Conservation (phyloP, 495 filamentous ascomycete species). For the Xylaria grammica region DNA sequence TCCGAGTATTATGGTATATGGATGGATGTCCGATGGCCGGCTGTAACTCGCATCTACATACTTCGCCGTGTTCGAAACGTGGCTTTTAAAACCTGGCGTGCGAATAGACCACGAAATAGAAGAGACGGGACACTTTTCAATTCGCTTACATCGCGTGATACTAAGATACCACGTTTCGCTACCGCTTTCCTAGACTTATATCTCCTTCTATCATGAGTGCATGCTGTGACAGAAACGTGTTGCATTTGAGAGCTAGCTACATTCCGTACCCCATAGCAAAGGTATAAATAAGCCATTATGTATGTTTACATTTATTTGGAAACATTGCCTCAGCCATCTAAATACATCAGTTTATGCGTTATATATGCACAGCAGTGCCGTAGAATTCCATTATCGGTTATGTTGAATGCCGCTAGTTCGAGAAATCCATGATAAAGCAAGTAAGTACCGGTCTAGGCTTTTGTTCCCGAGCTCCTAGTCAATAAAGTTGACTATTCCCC, state of each 20-base stretch:
- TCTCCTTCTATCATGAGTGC: too few relatives aligned
- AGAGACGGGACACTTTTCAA: neutral
- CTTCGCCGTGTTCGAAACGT: too few relatives aligned
- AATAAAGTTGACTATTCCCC: constrained; percentile 58
- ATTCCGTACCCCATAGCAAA: too few relatives aligned
- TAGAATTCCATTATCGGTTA: neutral
- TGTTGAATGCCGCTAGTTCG: neutral
- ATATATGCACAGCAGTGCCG: neutral
- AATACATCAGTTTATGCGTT: neutral
- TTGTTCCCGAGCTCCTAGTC: constrained; percentile 12
- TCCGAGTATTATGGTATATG: too few relatives aligned
- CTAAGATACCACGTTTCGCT: neutral
- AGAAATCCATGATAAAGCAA: neutral
- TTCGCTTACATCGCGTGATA: neutral
- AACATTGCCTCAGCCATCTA: neutral
- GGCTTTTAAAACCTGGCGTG: neutral
- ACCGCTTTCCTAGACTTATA: too few relatives aligned
- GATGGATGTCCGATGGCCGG: too few relatives aligned
- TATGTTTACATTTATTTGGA: neutral
- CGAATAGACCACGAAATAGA: neutral
- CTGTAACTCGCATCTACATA: too few relatives aligned
- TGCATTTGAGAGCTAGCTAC: too few relatives aligned
- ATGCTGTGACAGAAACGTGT: too few relatives aligned
- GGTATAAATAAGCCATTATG: neutral
- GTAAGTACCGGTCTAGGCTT: neutral